Base-by-base conservation (phyloP, 2,329 filamentous ascomycete genomes). In the Pseudogymnoascus sp. region DNA sequence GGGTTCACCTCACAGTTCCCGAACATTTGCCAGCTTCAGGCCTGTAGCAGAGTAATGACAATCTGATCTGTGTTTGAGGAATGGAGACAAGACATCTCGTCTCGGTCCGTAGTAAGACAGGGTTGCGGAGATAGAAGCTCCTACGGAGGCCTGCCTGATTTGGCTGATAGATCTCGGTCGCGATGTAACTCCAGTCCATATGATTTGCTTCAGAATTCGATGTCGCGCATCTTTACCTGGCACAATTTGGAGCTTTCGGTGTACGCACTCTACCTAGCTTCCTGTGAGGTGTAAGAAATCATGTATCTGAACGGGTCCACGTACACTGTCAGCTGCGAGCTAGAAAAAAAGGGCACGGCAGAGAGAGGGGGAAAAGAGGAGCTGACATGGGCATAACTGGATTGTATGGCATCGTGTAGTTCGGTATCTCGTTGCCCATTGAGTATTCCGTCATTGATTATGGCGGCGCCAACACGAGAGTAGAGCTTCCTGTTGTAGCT, bases 81-180 rank as follows among this genome's bases (percentile, higher is more conserved):
- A 57, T 57, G 33, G 33, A 26, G 5, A 57, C 7, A 40, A 28
- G 5, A 57, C 7, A 19, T 28, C 26, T 28, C 50, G 28, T 57
- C 50, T 57, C 26, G 50, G 50, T 57, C 50, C 50, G 50, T 10
- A 57, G 50, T 57, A 33, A 57, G 50, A 57, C 50, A 57, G 50
- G 50, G 50, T 57, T 19, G 21, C 50, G 50, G 50, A 57, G 50
- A 57, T 57, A 33, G n/a, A 57, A 57, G 28, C 21, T n/a, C n/a
- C n/a, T 53, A n/a, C 50, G 50, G 50, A 57, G 21, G 10, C 26
- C n/a, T 57, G n/a, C 26, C 26, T 57, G 50, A 57, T 57, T 57
- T 26, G 50, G 50, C 21, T 19, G 50, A 57, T 33, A 57, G 50
- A 33, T 33, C 50, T 57, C 5, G n/a, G 10, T 33, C 26, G n/a